These are phyloP conservation scores for Misopates orontium DNA, from an alignment of 257 asterid species.

Conservation along the genomic window DNA sequence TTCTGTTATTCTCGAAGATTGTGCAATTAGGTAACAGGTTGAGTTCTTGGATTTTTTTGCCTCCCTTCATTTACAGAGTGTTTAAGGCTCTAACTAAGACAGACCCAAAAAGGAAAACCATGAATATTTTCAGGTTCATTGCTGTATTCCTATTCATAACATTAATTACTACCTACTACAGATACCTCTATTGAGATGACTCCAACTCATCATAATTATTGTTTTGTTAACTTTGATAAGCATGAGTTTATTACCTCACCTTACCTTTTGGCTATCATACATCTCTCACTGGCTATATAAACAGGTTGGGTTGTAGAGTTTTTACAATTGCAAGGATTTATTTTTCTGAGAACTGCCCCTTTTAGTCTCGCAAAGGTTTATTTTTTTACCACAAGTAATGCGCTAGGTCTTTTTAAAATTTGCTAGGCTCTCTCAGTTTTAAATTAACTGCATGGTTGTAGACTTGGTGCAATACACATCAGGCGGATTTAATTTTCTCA, in stretches of 20 bases:
- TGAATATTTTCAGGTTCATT: constrained; percentile 26
- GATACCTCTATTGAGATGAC: neutral
- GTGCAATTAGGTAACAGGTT: constrained; percentile 22
- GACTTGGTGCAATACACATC: constrained; percentile 8
- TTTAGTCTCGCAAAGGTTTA: constrained; percentile 20
- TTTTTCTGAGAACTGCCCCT: constrained; percentile 2
- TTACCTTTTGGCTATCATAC: neutral
- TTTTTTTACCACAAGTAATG: constrained; percentile 6
- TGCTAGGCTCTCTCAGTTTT: constrained; percentile 3
- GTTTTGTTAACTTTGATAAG: neutral
- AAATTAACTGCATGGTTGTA: constrained; percentile 10
- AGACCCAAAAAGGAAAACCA: constrained; percentile 24
- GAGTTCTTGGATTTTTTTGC: constrained; percentile 32
- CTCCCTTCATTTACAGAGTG: constrained; percentile 20
- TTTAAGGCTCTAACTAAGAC: constrained; percentile 23
- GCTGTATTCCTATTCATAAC: constrained; percentile 23
- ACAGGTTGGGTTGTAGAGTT: neutral
- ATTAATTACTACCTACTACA: constrained; percentile 43
- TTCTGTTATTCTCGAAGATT: constrained; percentile 22
- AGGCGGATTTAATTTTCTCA: neutral
- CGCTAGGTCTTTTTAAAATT: neutral
- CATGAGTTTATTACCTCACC: constrained; percentile 20
- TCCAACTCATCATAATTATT: constrained; percentile 4
- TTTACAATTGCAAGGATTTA: constrained; percentile 10
- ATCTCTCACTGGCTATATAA: neutral